Evolutionary conservation across 2,329 filamentous ascomycete species (phyloP), one percentile per base, ranked within the genome.

Genomic region (Cadophora malorum): DNA sequence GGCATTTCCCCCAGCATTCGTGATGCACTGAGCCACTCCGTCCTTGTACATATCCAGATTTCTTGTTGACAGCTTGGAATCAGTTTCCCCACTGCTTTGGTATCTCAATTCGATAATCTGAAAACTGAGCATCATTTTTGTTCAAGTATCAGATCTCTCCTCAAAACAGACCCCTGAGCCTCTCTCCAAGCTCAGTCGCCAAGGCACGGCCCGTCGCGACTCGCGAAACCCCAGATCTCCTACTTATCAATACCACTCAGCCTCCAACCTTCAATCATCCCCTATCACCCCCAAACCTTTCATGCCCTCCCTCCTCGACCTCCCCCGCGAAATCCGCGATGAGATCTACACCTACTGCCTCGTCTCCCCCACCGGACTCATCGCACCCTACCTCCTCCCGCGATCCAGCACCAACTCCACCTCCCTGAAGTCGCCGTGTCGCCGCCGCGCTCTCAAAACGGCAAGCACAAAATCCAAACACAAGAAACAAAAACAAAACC

Each of bases 261-360:
- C 41, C 41, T 49, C n/a, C 45, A 21, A 49, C 45, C 59, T 14
- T 59, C 28, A 59, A 45, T 12, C 31, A n/a, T 28, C 21, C 41
- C 28, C 41, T 55, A 16, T 16, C 33, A 19, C 9, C 28, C 4
- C 4, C 35, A 60, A 63, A 64, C 58, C 33, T 33, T 41, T 67
- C 66, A 70, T 70, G 68, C 61, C 67, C 21, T 64, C 66, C 16
- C 65, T 72, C 60, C 66, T 72, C 52, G 49, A 61, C 38, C 71
- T 72, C 7, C 71, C 71, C n/a, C 71, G 71, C 63, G 71, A 72
- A 63, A 63, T 72, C 53, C 71, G 71, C 62, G 71, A 72, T 60
- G 64, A 70, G 31, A 72, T 72, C 35, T 72, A 72, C 60, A 21
- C 31, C 9, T 61, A 66, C 52, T 28, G 69, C 47, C 69, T 72